Evolutionary conservation across 129 eudicot species (phyloP).

Genomic region (Glebionis coronaria): DNA sequence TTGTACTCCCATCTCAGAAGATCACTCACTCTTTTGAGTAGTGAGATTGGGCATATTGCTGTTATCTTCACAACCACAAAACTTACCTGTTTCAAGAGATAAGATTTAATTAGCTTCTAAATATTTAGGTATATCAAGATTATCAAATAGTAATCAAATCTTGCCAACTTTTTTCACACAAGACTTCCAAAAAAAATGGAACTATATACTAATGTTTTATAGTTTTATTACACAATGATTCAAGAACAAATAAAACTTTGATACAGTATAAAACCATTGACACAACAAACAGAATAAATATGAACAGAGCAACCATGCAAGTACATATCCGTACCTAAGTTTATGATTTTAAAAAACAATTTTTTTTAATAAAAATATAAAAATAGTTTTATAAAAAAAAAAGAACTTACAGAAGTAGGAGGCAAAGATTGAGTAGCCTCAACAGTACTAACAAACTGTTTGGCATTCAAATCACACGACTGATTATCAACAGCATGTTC

Average conservation of each 20-base stretch:
- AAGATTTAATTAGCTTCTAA: not conserved
- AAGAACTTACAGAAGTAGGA: slow-evolving; percentile 52
- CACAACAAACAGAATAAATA: not conserved
- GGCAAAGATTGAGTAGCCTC: slow-evolving; percentile 57
- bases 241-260: not conserved
- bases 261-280: not conserved
- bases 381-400: not conserved
- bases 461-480: slow-evolving; percentile 61
- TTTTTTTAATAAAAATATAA: not conserved
- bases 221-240: too few relatives aligned
- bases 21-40: slow-evolving; percentile 78
- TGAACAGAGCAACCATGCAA: slow-evolving; percentile 12
- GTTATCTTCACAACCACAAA: slow-evolving; percentile 89
- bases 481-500: slow-evolving; percentile 79
- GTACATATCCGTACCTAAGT: slow-evolving; percentile 21
- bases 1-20: slow-evolving; percentile 80
- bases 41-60: slow-evolving; percentile 58
- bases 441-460: slow-evolving; percentile 51
- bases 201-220: too few relatives aligned
- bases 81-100: slow-evolving; percentile 59
- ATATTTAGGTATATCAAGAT: not conserved
- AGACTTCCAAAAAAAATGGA: too few relatives aligned
- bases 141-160: not conserved
- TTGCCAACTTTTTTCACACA: too few relatives aligned
- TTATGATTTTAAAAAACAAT: not conserved